Percentiles rank a stretch among this genome's conserved stretches.
These are phyloP conservation scores for Cladophialophora yegresii DNA, from an alignment of 2,329 filamentous ascomycete genomes.

Conservation along the genomic window DNA sequence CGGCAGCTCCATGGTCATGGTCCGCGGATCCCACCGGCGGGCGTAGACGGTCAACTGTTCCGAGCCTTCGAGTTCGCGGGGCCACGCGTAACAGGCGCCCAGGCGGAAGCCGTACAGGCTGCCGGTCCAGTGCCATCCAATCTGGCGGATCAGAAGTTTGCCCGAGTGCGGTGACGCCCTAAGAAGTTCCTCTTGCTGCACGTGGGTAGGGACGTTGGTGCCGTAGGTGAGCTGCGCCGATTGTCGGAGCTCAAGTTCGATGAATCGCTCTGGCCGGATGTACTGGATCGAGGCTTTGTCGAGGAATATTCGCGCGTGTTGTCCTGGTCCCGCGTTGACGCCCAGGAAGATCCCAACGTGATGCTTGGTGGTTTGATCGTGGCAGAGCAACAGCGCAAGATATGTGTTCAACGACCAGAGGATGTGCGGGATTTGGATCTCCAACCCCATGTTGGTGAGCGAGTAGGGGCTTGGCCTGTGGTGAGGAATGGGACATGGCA, in stretches of 20 bases:
- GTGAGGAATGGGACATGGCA: neutral
- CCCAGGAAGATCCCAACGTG: neutral
- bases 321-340: neutral
- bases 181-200: neutral
- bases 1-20: slow-evolving; percentile 1
- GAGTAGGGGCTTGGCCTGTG: slow-evolving; percentile 4
- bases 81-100: neutral
- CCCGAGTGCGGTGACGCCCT: neutral
- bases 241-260: neutral
- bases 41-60: slow-evolving; percentile 2
- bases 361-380: neutral
- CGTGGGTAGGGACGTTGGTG: neutral
- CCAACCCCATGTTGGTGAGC: slow-evolving; percentile 1
- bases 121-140: neutral
- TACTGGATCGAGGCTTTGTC: neutral
- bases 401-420: slow-evolving; percentile 5
- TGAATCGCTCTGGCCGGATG: neutral
- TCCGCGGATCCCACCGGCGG: neutral
- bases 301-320: neutral
- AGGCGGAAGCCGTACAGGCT: slow-evolving; percentile 7
- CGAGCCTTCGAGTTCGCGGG: neutral
- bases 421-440: slow-evolving; percentile 7
- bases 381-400: slow-evolving; percentile 4
- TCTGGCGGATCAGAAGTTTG: slow-evolving; percentile 3
- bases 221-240: neutral